Percentiles rank a stretch among this genome's conserved stretches.
phyloP scores from a whole-genome alignment of 2,329 filamentous ascomycete genomes.

The Trichoderma gracile region DNA sequence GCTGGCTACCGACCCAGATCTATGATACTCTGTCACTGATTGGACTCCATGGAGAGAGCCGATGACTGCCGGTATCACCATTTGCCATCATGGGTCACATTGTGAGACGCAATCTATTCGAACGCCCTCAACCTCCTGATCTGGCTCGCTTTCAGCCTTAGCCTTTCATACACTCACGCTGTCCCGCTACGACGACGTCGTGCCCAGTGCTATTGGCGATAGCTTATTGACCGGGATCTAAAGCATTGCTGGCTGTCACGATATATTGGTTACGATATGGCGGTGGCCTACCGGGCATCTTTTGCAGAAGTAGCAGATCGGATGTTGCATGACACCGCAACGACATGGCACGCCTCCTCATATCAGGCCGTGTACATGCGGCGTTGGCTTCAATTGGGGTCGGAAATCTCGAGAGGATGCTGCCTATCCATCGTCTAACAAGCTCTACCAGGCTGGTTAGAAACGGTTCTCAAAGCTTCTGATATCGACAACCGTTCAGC shows the following conservation, averaged over 20 bases:
- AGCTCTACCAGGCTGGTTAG: constrained; percentile 52
- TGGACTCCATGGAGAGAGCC: constrained; percentile 27
- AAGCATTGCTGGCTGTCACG: no score
- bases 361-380: neutral
- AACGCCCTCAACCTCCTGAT: constrained; percentile 32
- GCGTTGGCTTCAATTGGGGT: constrained; percentile 37
- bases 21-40: constrained; percentile 30
- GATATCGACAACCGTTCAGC: constrained; percentile 60
- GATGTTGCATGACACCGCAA: constrained; percentile 34
- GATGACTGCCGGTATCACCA: neutral
- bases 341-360: constrained; percentile 25
- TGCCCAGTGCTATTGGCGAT: no score
- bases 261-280: no score
- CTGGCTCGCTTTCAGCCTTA: constrained; percentile 31
- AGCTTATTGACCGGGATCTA: no score
- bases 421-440: constrained; percentile 50
- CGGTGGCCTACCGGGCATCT: constrained; percentile 46
- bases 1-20: constrained; percentile 30
- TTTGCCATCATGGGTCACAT: constrained; percentile 17
- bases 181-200: neutral
- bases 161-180: neutral
- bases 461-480: constrained; percentile 45
- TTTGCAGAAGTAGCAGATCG: constrained; percentile 58
- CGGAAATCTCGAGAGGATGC: constrained; percentile 59
- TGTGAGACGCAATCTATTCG: constrained; percentile 30